Base-by-base conservation (phyloP, 345 rosid species). In the Salix suchowensis region DNA sequence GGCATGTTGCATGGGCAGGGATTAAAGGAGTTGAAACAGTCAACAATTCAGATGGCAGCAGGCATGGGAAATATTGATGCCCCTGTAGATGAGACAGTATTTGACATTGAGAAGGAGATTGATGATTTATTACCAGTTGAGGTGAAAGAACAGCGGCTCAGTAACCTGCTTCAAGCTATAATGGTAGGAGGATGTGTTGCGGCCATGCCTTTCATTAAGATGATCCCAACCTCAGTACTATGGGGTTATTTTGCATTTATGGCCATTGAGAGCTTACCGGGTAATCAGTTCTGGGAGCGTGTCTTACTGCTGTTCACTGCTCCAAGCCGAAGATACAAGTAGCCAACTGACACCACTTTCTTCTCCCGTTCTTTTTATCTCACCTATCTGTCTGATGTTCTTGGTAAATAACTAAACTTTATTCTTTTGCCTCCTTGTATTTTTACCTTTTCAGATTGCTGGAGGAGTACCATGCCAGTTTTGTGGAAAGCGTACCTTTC, bases 221-320 rank as follows among this genome's bases (percentile, higher is more conserved):
- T 30, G 78, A 81, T 81, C 44, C 84, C 84, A 18, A 81, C 84
- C 37, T 81, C 84, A 8, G 84, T 81, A 13, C 74, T 81, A 1
- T 81, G 84, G 80, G 84, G 84, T 23, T 81, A 81, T 69, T 81
- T 81, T 32, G 84, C 84, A 34, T 81, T 72, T 77, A 81, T 81
- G 84, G 84, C 84, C 60, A 76, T 81, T 50, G 84, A 81, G 23
- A 81, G 84, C 71, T 69, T 81, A n/a, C 80, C 80, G 2, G 84
- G 84, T 7, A 81, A 77, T 74, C 84, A 81, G 71, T 81, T 81
- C 77, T 81, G 84, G 84, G 80, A 81, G 64, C 37, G 84, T 30
- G 77, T 81, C 67, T 73, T 81, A 23, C 61, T 81, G 60, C 77
- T 81, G 55, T 81, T 81, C 73, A 77, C 77, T 37, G 77, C 84